These are phyloP conservation scores for Lumnitzera littorea DNA, from an alignment of 345 rosid genomes.

Conservation along the genomic window DNA sequence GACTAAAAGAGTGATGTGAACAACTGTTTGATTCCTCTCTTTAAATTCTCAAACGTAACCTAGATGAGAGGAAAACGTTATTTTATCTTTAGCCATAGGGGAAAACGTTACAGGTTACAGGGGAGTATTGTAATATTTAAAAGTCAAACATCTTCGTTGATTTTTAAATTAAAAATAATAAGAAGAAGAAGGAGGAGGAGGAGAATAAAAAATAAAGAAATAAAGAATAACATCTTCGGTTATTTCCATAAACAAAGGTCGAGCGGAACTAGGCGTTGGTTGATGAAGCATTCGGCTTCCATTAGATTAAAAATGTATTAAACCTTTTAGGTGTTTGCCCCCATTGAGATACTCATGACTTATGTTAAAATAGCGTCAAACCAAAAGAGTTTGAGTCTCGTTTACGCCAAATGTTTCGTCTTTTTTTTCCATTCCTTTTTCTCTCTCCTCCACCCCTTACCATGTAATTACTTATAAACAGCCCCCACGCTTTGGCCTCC, in stretches of 20 bases:
- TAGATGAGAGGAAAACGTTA: no score
- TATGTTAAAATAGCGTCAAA: background rate
- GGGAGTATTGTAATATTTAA: no score
- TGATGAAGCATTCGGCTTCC: constrained; percentile 14
- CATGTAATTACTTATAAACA: constrained; percentile 4
- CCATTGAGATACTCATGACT: background rate
- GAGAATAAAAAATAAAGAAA: no score
- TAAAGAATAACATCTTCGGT: constrained; percentile 12
- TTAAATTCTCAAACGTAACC: no score
- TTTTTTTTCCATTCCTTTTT: background rate
- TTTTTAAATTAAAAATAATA: no score
- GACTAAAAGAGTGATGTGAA: no score
- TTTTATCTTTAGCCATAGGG: no score
- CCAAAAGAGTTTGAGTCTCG: constrained; percentile 6
- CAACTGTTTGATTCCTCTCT: no score
- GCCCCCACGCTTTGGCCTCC: background rate
- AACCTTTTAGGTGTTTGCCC: constrained; percentile 1
- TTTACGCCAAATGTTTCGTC: constrained; percentile 15
- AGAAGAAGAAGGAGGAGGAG: no score
- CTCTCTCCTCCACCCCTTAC: background rate
- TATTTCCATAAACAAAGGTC: constrained; percentile 14
- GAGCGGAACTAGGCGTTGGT: constrained; percentile 1
- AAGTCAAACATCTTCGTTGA: no score
- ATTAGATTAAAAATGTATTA: constrained; percentile 8
- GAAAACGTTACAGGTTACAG: no score